Percentiles rank a stretch among this genome's conserved stretches.
These are phyloP conservation scores for Colletotrichum tabaci DNA, from an alignment of 2,329 filamentous ascomycete genomes.

Conservation along the genomic window DNA sequence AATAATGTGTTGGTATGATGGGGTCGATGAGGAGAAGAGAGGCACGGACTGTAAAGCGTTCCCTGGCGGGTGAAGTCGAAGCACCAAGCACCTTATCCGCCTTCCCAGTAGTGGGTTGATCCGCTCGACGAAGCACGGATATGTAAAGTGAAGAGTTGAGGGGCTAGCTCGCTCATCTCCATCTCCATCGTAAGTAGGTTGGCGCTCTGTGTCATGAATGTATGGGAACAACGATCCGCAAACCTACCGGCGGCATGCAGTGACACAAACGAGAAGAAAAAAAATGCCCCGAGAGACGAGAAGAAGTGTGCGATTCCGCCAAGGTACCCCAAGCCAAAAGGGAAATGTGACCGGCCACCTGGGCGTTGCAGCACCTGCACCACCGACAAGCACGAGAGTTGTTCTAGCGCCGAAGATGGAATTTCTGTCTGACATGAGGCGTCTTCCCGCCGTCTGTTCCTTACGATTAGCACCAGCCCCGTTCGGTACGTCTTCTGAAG, in stretches of 20 bases:
- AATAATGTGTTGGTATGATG: conserved; percentile 3
- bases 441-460: conserved; percentile 1
- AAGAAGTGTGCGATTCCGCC: neutral
- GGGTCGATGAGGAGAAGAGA: neutral
- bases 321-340: neutral
- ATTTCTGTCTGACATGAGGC: conserved; percentile 31
- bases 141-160: conserved; percentile 4
- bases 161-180: conserved; percentile 6
- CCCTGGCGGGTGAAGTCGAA: neutral
- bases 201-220: neutral
- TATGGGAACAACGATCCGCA: neutral
- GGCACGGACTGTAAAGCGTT: neutral
- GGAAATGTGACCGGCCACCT: neutral
- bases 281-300: neutral
- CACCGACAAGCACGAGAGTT: conserved; percentile 27
- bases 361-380: conserved; percentile 6
- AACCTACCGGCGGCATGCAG: neutral
- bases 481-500: neutral
- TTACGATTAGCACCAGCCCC: neutral
- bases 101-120: neutral
- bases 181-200: neutral
- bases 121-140: neutral
- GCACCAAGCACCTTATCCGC: conserved; percentile 3
- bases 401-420: conserved; percentile 40
- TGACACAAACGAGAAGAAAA: no score